phyloP scores from a whole-genome alignment of 805 yeast species.

The Starmerella vaccinii region DNA sequence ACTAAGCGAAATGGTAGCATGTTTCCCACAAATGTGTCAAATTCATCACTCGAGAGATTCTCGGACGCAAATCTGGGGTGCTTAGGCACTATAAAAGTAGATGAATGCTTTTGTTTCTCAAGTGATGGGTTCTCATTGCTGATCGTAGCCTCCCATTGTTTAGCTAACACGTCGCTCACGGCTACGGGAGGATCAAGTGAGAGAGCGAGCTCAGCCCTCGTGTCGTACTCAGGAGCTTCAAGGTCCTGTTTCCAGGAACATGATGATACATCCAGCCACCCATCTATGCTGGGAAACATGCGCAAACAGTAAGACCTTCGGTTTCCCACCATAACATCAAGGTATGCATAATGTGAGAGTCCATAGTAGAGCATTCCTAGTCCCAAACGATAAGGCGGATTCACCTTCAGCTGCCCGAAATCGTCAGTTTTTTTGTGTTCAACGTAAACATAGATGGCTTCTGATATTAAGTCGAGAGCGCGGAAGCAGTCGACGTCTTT shows the following conservation, averaged over 20 bases:
- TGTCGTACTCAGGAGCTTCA: constrained; percentile 20
- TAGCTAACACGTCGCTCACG: constrained; percentile 21
- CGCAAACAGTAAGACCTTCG: constrained; percentile 20
- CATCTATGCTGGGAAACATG: constrained; percentile 3
- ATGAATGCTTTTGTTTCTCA: constrained; percentile 12
- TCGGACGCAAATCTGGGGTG: constrained; percentile 20
- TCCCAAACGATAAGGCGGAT: constrained; percentile 28
- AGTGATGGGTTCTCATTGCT: constrained; percentile 8
- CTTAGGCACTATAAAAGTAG: constrained; percentile 13
- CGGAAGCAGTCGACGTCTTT: constrained; percentile 31
- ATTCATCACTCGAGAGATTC: constrained; percentile 11
- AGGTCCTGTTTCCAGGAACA: constrained; percentile 9
- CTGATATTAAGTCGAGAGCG: constrained; percentile 28
- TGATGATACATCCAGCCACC: constrained; percentile 19
- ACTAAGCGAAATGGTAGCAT: constrained; percentile 26
- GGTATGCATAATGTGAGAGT: constrained; percentile 18
- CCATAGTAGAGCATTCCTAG: constrained; percentile 30
- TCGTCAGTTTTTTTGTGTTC: background rate
- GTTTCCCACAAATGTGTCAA: constrained; percentile 24
- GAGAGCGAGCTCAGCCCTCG: constrained; percentile 29
- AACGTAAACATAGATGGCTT: constrained; percentile 24
- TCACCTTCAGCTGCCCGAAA: constrained; percentile 29
- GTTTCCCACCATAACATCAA: constrained; percentile 23
- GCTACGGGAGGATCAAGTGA: constrained; percentile 31
- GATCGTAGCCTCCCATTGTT: constrained; percentile 14